Evolutionary conservation across 768 basidiomycete genomes (phyloP).

Genomic region (Lentinula raphanica): DNA sequence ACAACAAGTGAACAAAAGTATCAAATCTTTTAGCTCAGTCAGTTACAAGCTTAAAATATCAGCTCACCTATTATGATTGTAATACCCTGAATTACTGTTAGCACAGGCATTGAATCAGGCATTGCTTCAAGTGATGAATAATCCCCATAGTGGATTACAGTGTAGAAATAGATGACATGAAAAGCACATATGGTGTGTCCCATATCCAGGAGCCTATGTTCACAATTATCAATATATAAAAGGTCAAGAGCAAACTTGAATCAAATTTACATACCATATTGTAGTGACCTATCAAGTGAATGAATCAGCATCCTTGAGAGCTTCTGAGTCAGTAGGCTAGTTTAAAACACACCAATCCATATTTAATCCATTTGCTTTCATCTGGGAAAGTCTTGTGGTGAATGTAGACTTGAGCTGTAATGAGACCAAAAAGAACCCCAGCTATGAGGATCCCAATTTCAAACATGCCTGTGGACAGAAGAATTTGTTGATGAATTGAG

Average conservation of each 20-base stretch:
- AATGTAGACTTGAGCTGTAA: neutral
- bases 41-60: neutral
- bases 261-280: neutral
- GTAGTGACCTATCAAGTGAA: neutral
- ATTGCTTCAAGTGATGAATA: neutral
- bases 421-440: neutral
- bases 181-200: neutral
- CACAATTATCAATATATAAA: too few species aligned
- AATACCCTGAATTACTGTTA: neutral
- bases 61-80: neutral
- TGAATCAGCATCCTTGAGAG: too few species aligned
- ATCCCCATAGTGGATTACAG: neutral
- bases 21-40: neutral
- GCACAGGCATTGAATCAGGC: neutral
- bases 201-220: neutral
- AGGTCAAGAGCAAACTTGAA: too few species aligned
- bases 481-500: neutral
- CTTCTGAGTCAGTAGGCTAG: too few species aligned
- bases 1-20: too few species aligned
- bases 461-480: neutral
- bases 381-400: neutral
- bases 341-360: neutral
- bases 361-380: neutral
- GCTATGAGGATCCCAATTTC: neutral
- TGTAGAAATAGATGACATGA: neutral